A percentile compares a stretch with the other conserved stretches of the same genome.
Conservation (phyloP, 23 red algal genomes). For the Gracilaria caudata region DNA sequence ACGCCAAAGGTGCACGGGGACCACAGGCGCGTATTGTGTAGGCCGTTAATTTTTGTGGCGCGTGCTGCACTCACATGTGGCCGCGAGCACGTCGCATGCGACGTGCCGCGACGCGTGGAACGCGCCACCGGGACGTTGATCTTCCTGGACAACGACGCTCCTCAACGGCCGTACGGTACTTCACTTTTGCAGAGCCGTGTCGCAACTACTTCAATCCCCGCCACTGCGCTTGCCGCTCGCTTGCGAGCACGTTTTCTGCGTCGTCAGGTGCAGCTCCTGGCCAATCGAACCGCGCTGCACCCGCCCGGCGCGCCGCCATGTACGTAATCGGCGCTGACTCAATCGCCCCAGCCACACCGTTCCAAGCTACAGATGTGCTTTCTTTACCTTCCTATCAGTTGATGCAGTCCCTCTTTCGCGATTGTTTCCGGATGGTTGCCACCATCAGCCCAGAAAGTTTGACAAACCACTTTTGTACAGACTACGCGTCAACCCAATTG, state of each 20-base stretch:
- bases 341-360: neutral
- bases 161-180: too few species aligned
- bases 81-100: neutral
- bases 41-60: conserved; percentile 3
- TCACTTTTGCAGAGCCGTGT: neutral
- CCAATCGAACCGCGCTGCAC: neutral
- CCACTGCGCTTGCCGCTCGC: neutral
- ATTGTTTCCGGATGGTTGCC: too few species aligned
- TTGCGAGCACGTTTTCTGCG: neutral
- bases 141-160: too few species aligned
- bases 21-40: neutral
- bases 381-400: neutral
- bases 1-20: neutral
- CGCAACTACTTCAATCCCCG: neutral
- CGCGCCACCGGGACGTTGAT: neutral
- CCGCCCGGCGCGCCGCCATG: neutral
- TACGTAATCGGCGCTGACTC: neutral
- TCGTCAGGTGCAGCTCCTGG: neutral
- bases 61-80: neutral
- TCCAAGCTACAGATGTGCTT: too few species aligned
- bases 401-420: neutral
- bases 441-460: too few species aligned
- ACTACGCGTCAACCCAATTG: too few species aligned
- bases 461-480: too few species aligned
- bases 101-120: conserved; percentile 4